Base-by-base conservation (phyloP, 306 rosid genomes). In the Betula pendula region DNA sequence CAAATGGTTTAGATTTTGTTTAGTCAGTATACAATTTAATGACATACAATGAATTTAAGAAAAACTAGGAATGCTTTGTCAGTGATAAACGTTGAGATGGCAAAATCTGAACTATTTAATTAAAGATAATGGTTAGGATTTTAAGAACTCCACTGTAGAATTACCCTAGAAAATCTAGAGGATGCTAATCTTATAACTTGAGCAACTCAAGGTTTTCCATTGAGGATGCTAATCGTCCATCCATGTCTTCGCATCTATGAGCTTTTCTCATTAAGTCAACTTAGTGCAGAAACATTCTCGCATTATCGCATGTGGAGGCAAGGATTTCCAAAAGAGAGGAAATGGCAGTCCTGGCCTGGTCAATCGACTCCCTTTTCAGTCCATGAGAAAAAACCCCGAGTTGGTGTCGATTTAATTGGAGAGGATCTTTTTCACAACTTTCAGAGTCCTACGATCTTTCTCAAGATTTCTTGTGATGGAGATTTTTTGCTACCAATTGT, bases 391-490 rank as follows among this genome's bases (percentile, higher is more conserved):
- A 74, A 59, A 29, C 62, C 73, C 3, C 79, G 85, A 73, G 69
- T 58, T 33, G 77, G 85, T 79, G 74, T 71, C 25, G 76, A 42
- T 80, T 79, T 82, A 38, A 17, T 88, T 8, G 88, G 79, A 79
- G 88, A 82, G 72, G 80, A 84, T 16, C 87, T 96, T 75, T 80
- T 89, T 50, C 90, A 86, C 68, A 91, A 89, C 40, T 96, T 96
- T 75, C 92, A 86, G 84, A 85, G 78, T 80, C 98, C 99, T 9
- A 96, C 99, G 1, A 89, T 96, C 73, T 96, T 96, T 80, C 97
- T 96, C 67, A 96, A 91, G 91, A 84, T 93, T 82, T 96, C 97
- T 47, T 92, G 97, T 74, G 93, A 89, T 72, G 99, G 91, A 50
- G 97, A 92, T 80, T 92, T 89, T 83, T 58, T 96, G 82, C 90